Evolutionary conservation across 176 grass and related monocot genomes (phyloP), one percentile per base, ranked within the genome.

Genomic region (Bolboschoenus planiculmis): DNA sequence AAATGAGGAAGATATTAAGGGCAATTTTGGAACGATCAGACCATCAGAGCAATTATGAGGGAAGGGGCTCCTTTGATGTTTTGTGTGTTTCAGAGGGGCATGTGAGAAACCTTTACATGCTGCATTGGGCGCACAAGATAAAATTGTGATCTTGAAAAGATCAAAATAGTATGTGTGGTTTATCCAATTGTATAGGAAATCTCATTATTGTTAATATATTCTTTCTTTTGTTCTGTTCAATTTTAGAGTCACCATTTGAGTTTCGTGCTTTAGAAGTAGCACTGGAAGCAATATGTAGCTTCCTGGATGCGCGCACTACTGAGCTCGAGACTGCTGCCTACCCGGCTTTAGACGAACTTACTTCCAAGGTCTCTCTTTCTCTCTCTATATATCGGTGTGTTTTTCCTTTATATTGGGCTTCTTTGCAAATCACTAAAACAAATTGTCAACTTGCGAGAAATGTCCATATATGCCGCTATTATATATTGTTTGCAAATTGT

Each of bases 231-330:
- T 82, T 91, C 60, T 86, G 27, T 34, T 86, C 58, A 87, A 86
- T 50, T 74, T 20, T 78, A 98, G 96, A 87, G 78, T 93, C 91
- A 80, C 92, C 96, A 18, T 98, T 98, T 86, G 96, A 98, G 77
- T 98, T 98, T 42, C 90, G 96, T 4, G 92, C 92, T 42, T 82
- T 98, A 59, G 92, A 98, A 90, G 92, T 98, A 87, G 88, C 86
- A 63, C 87, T 98, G 84, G 96, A 98, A 93, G 84, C 96, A 55
- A 93, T 95, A 46, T 98, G 96, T 83, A 95, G 92, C 79, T 98
- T 90, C 65, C 92, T 95, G 75, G 96, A 95, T 81, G 90, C 96
- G 13, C 90, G 90, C 24, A 91, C 87, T 80, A 91, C 87, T 72
- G 96, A 95, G 80, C 86, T 98, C 48, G 96, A 98, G 89, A 95